Conservation (phyloP, 768 basidiomycete species). For the Tulasnella sp. region DNA sequence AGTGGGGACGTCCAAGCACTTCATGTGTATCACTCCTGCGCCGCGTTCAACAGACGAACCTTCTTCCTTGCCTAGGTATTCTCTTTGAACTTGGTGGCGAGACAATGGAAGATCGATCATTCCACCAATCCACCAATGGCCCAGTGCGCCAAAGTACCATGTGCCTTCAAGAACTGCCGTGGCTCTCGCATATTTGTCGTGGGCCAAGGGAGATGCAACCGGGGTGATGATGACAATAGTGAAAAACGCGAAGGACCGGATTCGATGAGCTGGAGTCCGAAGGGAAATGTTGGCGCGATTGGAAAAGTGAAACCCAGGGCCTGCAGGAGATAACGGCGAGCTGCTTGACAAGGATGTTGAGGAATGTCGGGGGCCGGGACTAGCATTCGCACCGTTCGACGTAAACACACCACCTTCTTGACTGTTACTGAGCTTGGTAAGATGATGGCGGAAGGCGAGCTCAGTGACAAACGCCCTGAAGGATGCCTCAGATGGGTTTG, state of each 20-base stretch:
- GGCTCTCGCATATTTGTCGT: conserved; percentile 17
- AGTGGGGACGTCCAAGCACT: background rate
- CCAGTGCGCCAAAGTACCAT: conserved; percentile 86
- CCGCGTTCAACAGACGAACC: conserved; percentile 5
- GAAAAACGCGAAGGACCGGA: conserved; percentile 76
- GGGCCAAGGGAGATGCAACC: conserved; percentile 24
- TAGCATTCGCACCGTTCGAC: conserved; percentile 6
- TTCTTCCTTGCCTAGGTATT: conserved; percentile 15
- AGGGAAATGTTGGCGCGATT: conserved; percentile 88
- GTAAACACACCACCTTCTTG: conserved; percentile 28
- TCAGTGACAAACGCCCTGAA: conserved; percentile 96
- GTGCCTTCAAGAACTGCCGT: conserved; percentile 39
- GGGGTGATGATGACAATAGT: conserved; percentile 72
- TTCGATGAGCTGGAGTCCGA: conserved; percentile 80
- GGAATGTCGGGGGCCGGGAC: conserved; percentile 3
- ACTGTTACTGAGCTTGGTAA: conserved; percentile 68
- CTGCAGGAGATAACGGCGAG: conserved; percentile 18
- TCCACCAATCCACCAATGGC: conserved; percentile 82
- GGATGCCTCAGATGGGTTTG: conserved; percentile 86
- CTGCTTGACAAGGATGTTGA: conserved; percentile 17
- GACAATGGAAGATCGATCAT: conserved; percentile 38
- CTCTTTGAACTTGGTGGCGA: conserved; percentile 16
- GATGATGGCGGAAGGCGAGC: conserved; percentile 88
- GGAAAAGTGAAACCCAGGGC: conserved; percentile 65
- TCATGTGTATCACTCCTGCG: conserved; percentile 38